Base-by-base conservation (phyloP, 805 yeast genomes). In the Zygosaccharomyces bisporus region DNA sequence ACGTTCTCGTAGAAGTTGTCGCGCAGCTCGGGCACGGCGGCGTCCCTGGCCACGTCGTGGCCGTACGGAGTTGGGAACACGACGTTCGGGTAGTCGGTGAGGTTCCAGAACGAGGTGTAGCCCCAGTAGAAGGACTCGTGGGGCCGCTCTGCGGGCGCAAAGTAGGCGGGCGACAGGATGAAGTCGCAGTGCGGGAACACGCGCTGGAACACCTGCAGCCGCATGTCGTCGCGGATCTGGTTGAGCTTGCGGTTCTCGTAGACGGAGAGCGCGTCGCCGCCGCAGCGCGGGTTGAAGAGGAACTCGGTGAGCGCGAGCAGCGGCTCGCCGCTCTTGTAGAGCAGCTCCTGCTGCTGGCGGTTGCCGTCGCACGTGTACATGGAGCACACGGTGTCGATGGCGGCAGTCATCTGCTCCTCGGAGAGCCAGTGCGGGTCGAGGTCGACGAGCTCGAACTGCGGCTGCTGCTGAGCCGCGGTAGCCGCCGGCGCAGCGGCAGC, bases 111-210 rank as follows among this genome's bases (percentile, higher is more conserved):
- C 2, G 88, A 68, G 4, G 91, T 83, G 70, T 86, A 86, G 3
- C 90, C 84, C 90, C 93, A 86, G 64, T 83, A 83, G 61, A 75
- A 77, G 5, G 83, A 74, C 41, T 74, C 71, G 38, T 75, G 77
- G 17, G 83, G 77, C 43, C 73, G 74, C 34, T 88, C 86, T n/a
- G 93, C 87, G 40, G 80, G 81, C 50, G 83, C 82, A 44, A 75
- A 76, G 63, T 81, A 79, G 5, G 80, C 75, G 48, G 91, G 90
- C 41, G 83, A 75, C 35, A 85, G 64, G 47, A 85, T 72, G 56
- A 81, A 77, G 56, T 85, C 90, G 38, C 84, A 39, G 13, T 52
- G 40, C 20, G 50, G 33, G 47, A 55, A 58, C 39, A 50, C 54
- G 25, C 44, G 52, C 21, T 58, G 51, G 16, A 53, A 35, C 41